phyloP scores from a whole-genome alignment of 208 protist genomes.

The Acanthamoeba healyi region DNA sequence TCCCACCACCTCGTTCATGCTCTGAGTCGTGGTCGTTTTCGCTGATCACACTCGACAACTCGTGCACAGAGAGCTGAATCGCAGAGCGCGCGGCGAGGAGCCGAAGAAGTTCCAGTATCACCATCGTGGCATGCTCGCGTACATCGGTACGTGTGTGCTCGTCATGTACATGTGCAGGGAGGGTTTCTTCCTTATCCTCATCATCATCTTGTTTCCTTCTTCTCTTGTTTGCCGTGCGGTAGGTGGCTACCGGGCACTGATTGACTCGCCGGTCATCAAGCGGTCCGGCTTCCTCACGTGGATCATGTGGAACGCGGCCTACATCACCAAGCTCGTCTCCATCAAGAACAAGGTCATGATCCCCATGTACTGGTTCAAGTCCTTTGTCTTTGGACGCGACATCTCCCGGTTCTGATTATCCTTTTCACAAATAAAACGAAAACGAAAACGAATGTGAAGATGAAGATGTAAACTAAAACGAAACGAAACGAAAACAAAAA shows the following conservation, averaged over 20 bases:
- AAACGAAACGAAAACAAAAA: neutral
- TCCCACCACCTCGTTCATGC: too few relatives aligned
- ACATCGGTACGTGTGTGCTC: too few relatives aligned
- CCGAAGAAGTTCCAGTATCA: slow-evolving; percentile 17
- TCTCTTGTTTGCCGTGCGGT: too few relatives aligned
- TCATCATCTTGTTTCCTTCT: too few relatives aligned
- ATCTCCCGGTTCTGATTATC: slow-evolving; percentile 45
- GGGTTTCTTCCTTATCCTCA: too few relatives aligned
- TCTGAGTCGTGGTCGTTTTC: too few relatives aligned
- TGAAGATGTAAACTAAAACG: neutral
- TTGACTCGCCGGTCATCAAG: neutral
- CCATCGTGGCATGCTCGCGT: slow-evolving; percentile 29
- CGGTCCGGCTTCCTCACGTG: slow-evolving; percentile 45
- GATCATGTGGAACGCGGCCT: slow-evolving; percentile 37
- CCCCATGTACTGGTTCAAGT: slow-evolving; percentile 72
- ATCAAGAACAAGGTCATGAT: slow-evolving; percentile 42
- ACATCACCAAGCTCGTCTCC: slow-evolving; percentile 54
- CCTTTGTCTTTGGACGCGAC: slow-evolving; percentile 63
- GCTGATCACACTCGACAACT: neutral
- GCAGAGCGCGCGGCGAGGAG: neutral
- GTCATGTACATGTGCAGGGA: too few relatives aligned
- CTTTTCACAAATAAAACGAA: neutral
- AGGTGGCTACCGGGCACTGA: neutral
- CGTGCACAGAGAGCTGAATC: neutral
- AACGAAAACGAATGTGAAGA: neutral